Conservation (phyloP, 1,284 basidiomycete genomes). For the Ustilago vetiveriae region DNA sequence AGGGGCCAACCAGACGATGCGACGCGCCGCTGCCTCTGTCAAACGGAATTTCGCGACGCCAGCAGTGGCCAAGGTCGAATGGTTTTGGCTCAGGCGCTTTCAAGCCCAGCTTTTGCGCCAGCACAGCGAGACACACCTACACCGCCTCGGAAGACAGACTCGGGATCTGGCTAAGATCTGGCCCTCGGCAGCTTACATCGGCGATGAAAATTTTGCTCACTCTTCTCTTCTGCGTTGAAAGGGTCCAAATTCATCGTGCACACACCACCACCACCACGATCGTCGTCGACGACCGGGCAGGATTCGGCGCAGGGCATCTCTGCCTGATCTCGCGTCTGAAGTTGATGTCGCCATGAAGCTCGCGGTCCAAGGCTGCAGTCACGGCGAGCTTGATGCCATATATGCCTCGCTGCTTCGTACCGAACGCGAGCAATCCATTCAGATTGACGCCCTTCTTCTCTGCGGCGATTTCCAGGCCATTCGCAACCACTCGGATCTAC, state of each 20-base stretch:
- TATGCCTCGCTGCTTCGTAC: conserved; percentile 79
- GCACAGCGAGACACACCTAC: not conserved
- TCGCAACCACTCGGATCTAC: conserved; percentile 83
- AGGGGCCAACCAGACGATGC: conserved; percentile 1
- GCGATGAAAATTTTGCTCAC: not conserved
- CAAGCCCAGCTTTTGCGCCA: not conserved
- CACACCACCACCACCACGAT: not conserved
- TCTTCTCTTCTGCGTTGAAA: not conserved
- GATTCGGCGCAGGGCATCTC: too few species aligned
- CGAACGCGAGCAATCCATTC: conserved; percentile 74
- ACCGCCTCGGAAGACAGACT: too few species aligned
- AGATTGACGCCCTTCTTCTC: conserved; percentile 85
- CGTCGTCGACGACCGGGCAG: not conserved
- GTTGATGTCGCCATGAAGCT: too few species aligned
- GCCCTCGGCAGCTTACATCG: too few species aligned
- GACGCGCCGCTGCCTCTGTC: not conserved
- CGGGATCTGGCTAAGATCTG: too few species aligned
- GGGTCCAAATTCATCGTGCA: not conserved
- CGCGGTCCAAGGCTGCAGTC: conserved; percentile 93
- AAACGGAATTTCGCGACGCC: not conserved
- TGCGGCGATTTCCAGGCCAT: conserved; percentile 91
- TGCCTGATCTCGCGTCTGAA: too few species aligned
- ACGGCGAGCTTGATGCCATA: conserved; percentile 75
- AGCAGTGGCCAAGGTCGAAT: too few species aligned
- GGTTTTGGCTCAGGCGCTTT: not conserved